Evolutionary conservation across 257 asterid species (phyloP), one percentile per base, ranked within the genome.

Genomic region (Lithospermum erythrorhizon): DNA sequence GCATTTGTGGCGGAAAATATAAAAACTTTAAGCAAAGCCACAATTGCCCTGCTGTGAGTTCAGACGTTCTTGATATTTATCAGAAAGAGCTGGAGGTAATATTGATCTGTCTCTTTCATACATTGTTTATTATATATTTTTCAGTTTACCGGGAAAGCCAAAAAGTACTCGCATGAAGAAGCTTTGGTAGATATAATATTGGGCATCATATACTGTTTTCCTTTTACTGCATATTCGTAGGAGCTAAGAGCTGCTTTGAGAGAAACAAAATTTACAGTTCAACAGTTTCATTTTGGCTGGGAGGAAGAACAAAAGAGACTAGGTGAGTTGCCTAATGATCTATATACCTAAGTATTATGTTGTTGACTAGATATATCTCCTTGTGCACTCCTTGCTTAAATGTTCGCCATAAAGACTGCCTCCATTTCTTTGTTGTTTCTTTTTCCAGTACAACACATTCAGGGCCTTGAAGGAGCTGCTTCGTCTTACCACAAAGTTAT

Each of bases 401-500:
- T 35, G 47, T 35, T 35, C 47, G 1, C 14, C 16, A 41, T 41
- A 41, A 41, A 11, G 49, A 41, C 18, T 41, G 49, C 2, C 18
- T 60, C 17, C 58, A 23, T 52, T n/a, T 52, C 23, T 30, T 0
- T 7, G 24, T 45, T n/a, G 65, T 21, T 58, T 47, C 55, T 64
- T 24, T 11, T n/a, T 41, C 24, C 77, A 90, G 96, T 79, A 62
- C 77, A 75, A 69, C 87, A 90, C 81, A 79, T 87, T 30, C 80
- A 83, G 80, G 82, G 86, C 59, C 84, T 87, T 55, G 89, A 87
- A 72, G 81, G 63, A 49, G 80, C 90, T 16, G 81, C 95, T 60
- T 71, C 90, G 58, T 90, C 95, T 20, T 87, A 90, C 62, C 94
- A 90, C 66, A 73, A 83, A 69, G 86, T 90, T 60, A 63, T 90